Base-by-base conservation (phyloP, 768 basidiomycete genomes). In the Lactifluus hygrophoroides region DNA sequence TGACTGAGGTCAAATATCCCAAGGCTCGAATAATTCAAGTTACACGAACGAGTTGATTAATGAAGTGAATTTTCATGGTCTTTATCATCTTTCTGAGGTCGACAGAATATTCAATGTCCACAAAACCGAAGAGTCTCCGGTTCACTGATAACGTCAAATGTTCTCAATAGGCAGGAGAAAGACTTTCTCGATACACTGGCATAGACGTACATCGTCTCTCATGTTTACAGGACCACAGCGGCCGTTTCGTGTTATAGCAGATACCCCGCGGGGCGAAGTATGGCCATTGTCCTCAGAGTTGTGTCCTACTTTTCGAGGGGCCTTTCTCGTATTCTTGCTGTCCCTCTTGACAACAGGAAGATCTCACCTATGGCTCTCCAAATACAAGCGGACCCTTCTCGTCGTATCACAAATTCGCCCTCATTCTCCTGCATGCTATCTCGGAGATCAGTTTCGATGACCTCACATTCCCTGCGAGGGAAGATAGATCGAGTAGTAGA, bases 191-290 rank as follows among this genome's bases (percentile, higher is more conserved):
- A 46, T 16, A 35, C 34, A 35, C 3, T 16, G 9, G 3, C 10
- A 14, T 57, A 9, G 42, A 44, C 37, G 40, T 19, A 9, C 3
- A 17, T 1, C 3, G 5, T 0, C n/a, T n/a, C n/a, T n/a, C n/a
- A n/a, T n/a, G n/a, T n/a, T n/a, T n/a, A n/a, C n/a, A n/a, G n/a
- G n/a, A n/a, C n/a, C n/a, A n/a, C n/a, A n/a, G n/a, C n/a, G n/a
- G n/a, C n/a, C n/a, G 5, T 38, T 9, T 4, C 38, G 42, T 25
- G 3, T 6, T 0, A 27, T 56, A 1, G 8, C 11, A 2, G 23
- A 56, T 2, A 28, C 8, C 1, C 19, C 27, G 2, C 0, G 8
- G 7, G 1, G 7, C 1, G 0, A 11, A 23, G 1, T 5, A 0
- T 56, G 55, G 55, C 17, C 11, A 1, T 1, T 42, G 4, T 56